Evolutionary conservation across 2,329 filamentous ascomycete genomes (phyloP).

Genomic region (Alternaria gansuensis): DNA sequence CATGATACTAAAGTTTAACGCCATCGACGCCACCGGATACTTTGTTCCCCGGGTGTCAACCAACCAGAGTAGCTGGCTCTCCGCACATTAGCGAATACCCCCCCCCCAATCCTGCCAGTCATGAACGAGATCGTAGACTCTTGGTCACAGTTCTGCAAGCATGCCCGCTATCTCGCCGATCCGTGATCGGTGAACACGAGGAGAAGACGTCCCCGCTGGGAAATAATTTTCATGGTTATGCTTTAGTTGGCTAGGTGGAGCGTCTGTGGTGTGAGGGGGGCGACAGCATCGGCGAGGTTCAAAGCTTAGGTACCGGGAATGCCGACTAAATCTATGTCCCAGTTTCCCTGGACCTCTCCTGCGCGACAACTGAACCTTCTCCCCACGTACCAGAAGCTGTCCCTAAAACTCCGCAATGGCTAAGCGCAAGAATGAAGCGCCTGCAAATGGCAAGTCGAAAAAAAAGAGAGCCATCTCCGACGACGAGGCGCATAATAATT

Average conservation of each 20-base stretch:
- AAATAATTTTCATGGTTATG: conserved; percentile 14
- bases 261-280: conserved; percentile 28
- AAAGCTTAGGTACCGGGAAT: conserved; percentile 12
- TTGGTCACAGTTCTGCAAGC: conserved; percentile 4
- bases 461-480: conserved; percentile 57
- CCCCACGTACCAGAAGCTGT: conserved; percentile 34
- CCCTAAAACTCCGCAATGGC: conserved; percentile 23
- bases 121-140: conserved; percentile 4
- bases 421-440: conserved; percentile 57
- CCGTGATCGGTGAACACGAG: conserved; percentile 18
- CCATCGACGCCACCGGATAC: conserved; percentile 14
- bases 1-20: conserved; percentile 7
- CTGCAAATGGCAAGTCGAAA: conserved; percentile 52
- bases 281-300: conserved; percentile 21
- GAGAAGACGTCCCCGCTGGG: conserved; percentile 8
- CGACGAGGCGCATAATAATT: conserved; percentile 53
- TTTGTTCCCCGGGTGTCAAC: conserved; percentile 12
- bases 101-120: neutral
- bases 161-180: neutral
- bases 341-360: conserved; percentile 12
- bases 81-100: conserved; percentile 20
- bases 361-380: conserved; percentile 13
- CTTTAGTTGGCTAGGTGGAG: conserved; percentile 19
- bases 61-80: conserved; percentile 30
- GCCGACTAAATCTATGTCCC: conserved; percentile 29